phyloP scores from a whole-genome alignment of 495 filamentous ascomycete genomes.

The Neurospora tetraspora region DNA sequence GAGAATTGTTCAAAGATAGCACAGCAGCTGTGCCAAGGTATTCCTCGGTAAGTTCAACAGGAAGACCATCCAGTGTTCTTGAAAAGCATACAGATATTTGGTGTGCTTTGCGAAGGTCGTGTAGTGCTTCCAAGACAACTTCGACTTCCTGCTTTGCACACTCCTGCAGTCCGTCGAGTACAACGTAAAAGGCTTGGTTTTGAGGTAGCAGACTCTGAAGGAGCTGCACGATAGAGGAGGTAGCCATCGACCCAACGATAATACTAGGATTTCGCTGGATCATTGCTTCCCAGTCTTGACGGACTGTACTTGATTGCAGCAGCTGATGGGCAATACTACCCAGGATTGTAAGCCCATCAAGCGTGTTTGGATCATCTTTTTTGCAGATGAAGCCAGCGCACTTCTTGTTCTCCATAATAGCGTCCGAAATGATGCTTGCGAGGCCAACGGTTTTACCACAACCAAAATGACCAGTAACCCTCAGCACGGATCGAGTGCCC shows the following conservation, averaged over 20 bases:
- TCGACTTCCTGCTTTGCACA: neutral
- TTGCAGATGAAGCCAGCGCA: constrained; percentile 2
- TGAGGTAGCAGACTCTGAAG: fast-evolving
- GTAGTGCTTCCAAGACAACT: neutral
- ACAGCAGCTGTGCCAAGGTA: neutral
- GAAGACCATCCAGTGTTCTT: neutral
- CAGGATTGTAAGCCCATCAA: neutral
- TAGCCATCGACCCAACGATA: neutral
- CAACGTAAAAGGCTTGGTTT: neutral
- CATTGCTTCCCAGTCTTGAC: neutral
- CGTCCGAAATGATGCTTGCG: neutral
- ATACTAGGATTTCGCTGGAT: neutral
- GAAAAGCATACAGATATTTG: neutral
- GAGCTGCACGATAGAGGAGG: neutral
- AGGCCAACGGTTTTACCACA: constrained; percentile 4
- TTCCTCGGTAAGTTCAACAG: neutral
- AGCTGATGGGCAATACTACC: constrained; percentile 1
- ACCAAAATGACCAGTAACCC: neutral
- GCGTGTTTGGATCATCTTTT: neutral
- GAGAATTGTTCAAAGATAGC: neutral
- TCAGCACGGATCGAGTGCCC: neutral
- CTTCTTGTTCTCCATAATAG: neutral
- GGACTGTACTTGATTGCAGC: neutral
- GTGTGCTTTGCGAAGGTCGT: too few species aligned
- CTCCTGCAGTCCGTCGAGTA: neutral